These are phyloP conservation scores for Mortierella hygrophila DNA, from an alignment of 192 early-diverging fungal species.

Conservation along the genomic window DNA sequence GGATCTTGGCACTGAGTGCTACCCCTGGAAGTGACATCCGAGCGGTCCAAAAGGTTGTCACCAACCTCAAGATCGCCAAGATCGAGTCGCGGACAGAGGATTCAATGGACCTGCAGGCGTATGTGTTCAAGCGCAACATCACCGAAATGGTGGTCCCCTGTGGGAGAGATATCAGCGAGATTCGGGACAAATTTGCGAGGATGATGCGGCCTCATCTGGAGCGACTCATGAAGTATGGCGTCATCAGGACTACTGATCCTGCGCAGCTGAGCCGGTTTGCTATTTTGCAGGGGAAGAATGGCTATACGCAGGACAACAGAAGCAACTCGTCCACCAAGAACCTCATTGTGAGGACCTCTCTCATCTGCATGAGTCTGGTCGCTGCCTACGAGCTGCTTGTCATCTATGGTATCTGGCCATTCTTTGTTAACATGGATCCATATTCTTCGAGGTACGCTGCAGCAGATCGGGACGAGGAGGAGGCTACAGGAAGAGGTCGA, in stretches of 20 bases:
- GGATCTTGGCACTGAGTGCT: slow-evolving; percentile 89
- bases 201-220: slow-evolving; percentile 51
- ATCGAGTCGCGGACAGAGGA: slow-evolving; percentile 93
- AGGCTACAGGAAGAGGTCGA: background rate
- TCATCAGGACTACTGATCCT: slow-evolving; percentile 34
- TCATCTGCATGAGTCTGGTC: slow-evolving; percentile 42
- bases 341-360: slow-evolving; percentile 22
- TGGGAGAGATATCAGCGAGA: slow-evolving; percentile 57
- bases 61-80: slow-evolving; percentile 80
- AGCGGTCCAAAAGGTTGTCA: slow-evolving; percentile 80
- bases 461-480: background rate
- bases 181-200: slow-evolving; percentile 31
- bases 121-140: slow-evolving; percentile 74
- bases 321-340: slow-evolving; percentile 17
- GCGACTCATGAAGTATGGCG: slow-evolving; percentile 36
- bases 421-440: slow-evolving; percentile 57
- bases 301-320: slow-evolving; percentile 11
- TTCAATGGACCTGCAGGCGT: slow-evolving; percentile 83
- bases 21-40: slow-evolving; percentile 83
- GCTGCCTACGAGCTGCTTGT: slow-evolving; percentile 61
- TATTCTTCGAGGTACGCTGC: slow-evolving; percentile 1
- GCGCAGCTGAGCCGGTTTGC: slow-evolving; percentile 57
- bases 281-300: slow-evolving; percentile 55
- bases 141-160: slow-evolving; percentile 77
- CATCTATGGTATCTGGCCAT: slow-evolving; percentile 62